These are phyloP conservation scores for Ophiostoma australiae DNA, from an alignment of 2,329 filamentous ascomycete genomes.

Conservation along the genomic window DNA sequence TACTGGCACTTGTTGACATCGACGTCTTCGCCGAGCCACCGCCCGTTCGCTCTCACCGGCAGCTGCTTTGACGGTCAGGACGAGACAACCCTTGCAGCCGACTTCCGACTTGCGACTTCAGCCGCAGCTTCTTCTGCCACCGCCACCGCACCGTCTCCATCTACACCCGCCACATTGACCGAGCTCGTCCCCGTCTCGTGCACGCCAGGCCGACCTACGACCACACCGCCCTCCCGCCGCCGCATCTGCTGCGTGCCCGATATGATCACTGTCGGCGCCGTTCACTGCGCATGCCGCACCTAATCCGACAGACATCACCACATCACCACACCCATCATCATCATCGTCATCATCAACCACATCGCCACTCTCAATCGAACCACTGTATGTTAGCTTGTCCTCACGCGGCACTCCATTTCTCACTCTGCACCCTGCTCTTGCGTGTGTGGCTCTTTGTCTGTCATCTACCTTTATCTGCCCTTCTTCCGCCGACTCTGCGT, in stretches of 20 bases:
- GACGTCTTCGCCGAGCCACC: no score
- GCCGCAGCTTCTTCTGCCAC: neutral
- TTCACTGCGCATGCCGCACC: conserved; percentile 7
- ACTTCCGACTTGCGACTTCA: neutral
- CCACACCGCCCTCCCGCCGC: neutral
- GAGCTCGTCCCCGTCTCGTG: neutral
- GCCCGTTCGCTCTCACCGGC: neutral
- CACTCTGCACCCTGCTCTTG: neutral
- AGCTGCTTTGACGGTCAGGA: neutral
- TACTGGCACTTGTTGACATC: neutral
- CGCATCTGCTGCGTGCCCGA: neutral
- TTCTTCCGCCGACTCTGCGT: neutral
- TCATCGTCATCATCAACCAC: neutral
- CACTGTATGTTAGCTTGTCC: neutral
- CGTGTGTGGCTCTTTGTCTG: neutral
- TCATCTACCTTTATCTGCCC: neutral
- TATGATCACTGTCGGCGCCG: neutral
- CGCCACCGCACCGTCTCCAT: neutral
- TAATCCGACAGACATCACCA: neutral
- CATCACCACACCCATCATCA: neutral
- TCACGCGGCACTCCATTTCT: neutral
- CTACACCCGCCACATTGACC: neutral
- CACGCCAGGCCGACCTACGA: neutral
- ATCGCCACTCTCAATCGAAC: neutral
- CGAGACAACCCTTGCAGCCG: neutral